Evolutionary conservation across 495 filamentous ascomycete genomes (phyloP), one percentile per base, ranked within the genome.

Genomic region (Penicillium fimorum): DNA sequence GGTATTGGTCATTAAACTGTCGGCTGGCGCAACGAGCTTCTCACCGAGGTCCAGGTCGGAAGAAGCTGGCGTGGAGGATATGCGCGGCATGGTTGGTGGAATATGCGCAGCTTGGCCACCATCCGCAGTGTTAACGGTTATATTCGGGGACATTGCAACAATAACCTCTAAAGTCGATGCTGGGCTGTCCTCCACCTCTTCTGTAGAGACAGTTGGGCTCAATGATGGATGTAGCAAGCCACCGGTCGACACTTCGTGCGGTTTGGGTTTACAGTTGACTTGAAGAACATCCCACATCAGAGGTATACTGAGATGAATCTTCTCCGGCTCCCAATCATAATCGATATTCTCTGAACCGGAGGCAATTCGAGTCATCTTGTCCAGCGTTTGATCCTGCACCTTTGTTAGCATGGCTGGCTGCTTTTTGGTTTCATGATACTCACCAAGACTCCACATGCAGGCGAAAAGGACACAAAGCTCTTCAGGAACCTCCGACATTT

Each of bases 231-330:
- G 70, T 8, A 75, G 53, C 25, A 75, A 60, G 30, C 67, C 65
- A 10, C 63, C 62, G 1, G 61, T 58, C 9, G 71, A 59, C n/a
- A 59, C 68, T 43, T 67, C 61, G 17, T 65, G 67, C 10, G 55
- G 50, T 10, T 61, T 57, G 12, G 67, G 59, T 13, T 62, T 64
- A 32, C 65, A 70, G 53, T 73, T 76, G 52, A 78, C 63, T 50
- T 77, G 73, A 9, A 78, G 67, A 18, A 76, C 62, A 32, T 77
- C 74, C 75, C 75, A 78, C 75, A 78, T 78, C n/a, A 78, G 46
- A n/a, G 75, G 73, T 15, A 78, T 73, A 44, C 72, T 78, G n/a
- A 78, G 71, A 59, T 76, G 70, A 25, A 78, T 76, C 40, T 75
- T 77, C 24, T 71, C 72, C 2, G 75, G 74, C 27, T 72, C 71